Conservation (phyloP, 2,329 filamentous ascomycete species). For the Chaetomiaceae sp. region DNA sequence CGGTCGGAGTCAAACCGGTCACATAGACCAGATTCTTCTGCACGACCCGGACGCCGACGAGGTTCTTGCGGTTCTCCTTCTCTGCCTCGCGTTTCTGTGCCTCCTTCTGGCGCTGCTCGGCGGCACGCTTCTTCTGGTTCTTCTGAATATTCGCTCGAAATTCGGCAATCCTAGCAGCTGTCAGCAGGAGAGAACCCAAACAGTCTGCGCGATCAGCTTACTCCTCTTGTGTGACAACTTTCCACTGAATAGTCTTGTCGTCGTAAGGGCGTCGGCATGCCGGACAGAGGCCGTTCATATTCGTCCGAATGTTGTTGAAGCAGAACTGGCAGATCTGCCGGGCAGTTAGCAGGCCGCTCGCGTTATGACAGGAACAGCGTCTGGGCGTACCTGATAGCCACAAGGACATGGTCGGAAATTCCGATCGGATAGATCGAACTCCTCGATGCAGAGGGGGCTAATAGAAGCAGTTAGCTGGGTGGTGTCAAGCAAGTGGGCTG, state of each 20-base stretch:
- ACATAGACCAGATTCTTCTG: constrained; percentile 99
- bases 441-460: constrained; percentile 96
- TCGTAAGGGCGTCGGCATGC: constrained; percentile 94
- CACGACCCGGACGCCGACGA: constrained; percentile 89
- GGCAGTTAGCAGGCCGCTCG: constrained; percentile 8
- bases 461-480: constrained; percentile 13
- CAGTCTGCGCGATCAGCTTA: constrained; percentile 36
- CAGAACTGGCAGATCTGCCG: constrained; percentile 95
- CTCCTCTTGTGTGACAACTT: constrained; percentile 92
- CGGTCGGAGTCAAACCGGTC: constrained; percentile 84
- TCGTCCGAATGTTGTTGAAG: constrained; percentile 98
- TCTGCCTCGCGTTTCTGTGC: constrained; percentile 94
- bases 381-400: constrained; percentile 76
- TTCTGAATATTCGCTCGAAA: constrained; percentile 76
- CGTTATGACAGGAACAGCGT: not conserved
- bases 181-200: constrained; percentile 16
- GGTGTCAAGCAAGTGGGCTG: constrained; percentile 8
- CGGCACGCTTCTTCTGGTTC: constrained; percentile 86
- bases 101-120: constrained; percentile 82
- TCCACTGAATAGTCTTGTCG: constrained; percentile 95
- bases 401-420: constrained; percentile 97
- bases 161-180: constrained; percentile 55
- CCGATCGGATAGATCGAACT: constrained; percentile 95
- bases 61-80: constrained; percentile 88
- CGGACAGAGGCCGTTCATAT: constrained; percentile 96